Base-by-base conservation (phyloP, 352 stramenopile genomes). In the Globisporangium cylindrosporum region DNA sequence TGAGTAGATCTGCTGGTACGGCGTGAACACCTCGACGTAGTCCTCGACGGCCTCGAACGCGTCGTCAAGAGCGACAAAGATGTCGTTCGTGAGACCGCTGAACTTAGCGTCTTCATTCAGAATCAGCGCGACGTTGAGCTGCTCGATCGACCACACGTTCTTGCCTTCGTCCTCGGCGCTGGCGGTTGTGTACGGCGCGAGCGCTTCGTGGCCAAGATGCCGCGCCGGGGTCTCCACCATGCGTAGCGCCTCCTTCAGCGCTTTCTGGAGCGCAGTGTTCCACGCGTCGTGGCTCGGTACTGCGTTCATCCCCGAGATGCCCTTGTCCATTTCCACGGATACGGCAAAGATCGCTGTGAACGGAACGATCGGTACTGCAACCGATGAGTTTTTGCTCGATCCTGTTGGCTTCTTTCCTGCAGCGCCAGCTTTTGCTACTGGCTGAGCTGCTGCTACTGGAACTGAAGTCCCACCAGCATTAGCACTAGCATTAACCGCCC, bases 11-110 rank as follows among this genome's bases (percentile, higher is more conserved):
- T 96, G 81, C 60, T 91, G 79, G 64, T 89, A 98, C 15, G 94
- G 93, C 0, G 86, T 56, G 62, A 98, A 98, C 0, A 97, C 78
- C 38, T 93, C 79, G 65, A 94, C 80, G 70, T 98, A 98, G 20
- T 96, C 86, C 24, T 93, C 84, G 0, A 97, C 82, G 2, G 82
- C 71, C 38, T 94, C 84, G 59, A 94, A 93, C 0, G 84, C 85
- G 69, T 94, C 86, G 54, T 94, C 88, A 1, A 97, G 67, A 1
- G 86, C 77, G 2, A 91, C 77, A 46, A 95, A 94, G 41, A 97
- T 95, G 59, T 95, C 88, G 54, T 92, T 92, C 1, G 88, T 93
- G 20, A 95, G 80, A 49, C 81, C 76, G 58, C 79, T 92, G 71
- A 95, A 96, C 64, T 81, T 88, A 12, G 81, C 71, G 61, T 97